Base-by-base conservation (phyloP, 805 yeast species). In the Wickerhamiella hasegawae region DNA sequence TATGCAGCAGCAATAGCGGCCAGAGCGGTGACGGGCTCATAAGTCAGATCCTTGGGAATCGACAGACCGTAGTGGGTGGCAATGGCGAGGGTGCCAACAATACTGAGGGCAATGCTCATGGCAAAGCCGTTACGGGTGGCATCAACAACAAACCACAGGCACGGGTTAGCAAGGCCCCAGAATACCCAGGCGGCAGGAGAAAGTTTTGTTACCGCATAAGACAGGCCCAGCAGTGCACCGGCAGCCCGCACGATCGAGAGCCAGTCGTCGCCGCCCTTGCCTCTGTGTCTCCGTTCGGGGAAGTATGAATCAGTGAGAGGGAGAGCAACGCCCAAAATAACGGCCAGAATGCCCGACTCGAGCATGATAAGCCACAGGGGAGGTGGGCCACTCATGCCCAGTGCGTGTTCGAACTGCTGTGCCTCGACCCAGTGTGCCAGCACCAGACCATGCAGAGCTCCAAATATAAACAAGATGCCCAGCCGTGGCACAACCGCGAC, bases 141-240 rank as follows among this genome's bases (percentile, higher is more conserved):
- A 37, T 60, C 65, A 23, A 57, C 41, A 6, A 58, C 46, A 33
- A 47, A 53, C 65, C 65, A 60, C 37, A 60, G 40, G 18, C 52
- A 49, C 10, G 65, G 65, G 38, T 54, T 58, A 14, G 57, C 50
- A 32, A 58, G 42, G 6, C 55, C 55, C 54, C 59, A 52, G 22
- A 53, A 52, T 24, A 47, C 41, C 3, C 59, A 55, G 1, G 60
- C 59, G 36, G 57, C 59, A n/a, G n/a, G n/a, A 16, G 49, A 33
- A 20, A 60, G 48, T 39, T 57, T 55, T 12, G 59, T 52, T 16
- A 57, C 49, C 17, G 62, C 60, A 35, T 59, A 59, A 9, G 58
- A 45, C 10, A 59, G 51, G 12, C 64, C 63, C 36, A 59, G 39
- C 28, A 59, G 52, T 16, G 58, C 58, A 5, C 58, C 64, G 24